phyloP scores from a whole-genome alignment of 768 basidiomycete species.

The Mycena kentingensis region DNA sequence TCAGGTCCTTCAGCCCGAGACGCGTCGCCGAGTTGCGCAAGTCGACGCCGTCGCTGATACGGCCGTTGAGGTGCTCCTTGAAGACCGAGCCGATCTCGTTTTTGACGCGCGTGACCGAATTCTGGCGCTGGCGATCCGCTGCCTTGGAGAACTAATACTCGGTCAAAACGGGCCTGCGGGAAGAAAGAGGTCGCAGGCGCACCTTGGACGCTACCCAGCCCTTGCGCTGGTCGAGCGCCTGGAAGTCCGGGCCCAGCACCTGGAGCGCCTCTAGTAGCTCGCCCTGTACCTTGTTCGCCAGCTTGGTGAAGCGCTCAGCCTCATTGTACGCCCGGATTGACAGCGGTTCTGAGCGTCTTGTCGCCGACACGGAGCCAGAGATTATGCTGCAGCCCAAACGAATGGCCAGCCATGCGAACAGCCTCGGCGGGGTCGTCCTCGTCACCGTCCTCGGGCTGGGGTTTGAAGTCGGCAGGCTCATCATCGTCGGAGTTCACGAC shows the following conservation, averaged over 20 bases:
- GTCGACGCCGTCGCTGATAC: too few relatives aligned
- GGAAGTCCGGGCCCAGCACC: neutral
- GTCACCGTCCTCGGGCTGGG: too few relatives aligned
- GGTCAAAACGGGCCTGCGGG: neutral
- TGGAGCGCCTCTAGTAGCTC: constrained; percentile 3
- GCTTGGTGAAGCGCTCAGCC: neutral
- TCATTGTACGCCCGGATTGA: constrained; percentile 5
- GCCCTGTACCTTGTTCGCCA: constrained; percentile 2
- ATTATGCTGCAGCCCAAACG: too few relatives aligned
- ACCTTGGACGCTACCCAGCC: neutral
- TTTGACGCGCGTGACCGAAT: neutral
- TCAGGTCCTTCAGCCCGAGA: neutral
- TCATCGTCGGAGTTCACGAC: too few relatives aligned
- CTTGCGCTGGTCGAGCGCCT: neutral
- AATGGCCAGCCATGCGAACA: too few relatives aligned
- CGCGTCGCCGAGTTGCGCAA: neutral
- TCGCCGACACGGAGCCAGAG: neutral
- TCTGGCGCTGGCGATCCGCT: neutral
- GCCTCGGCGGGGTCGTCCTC: too few relatives aligned
- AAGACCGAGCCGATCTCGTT: neutral
- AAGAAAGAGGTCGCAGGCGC: neutral
- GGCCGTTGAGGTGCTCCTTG: neutral
- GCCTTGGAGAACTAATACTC: neutral
- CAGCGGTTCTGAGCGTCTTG: too few relatives aligned
- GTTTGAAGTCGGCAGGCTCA: too few relatives aligned